Evolutionary conservation across 2,329 filamentous ascomycete species (phyloP), one percentile per base, ranked within the genome.

Genomic region (Periconia sp.): DNA sequence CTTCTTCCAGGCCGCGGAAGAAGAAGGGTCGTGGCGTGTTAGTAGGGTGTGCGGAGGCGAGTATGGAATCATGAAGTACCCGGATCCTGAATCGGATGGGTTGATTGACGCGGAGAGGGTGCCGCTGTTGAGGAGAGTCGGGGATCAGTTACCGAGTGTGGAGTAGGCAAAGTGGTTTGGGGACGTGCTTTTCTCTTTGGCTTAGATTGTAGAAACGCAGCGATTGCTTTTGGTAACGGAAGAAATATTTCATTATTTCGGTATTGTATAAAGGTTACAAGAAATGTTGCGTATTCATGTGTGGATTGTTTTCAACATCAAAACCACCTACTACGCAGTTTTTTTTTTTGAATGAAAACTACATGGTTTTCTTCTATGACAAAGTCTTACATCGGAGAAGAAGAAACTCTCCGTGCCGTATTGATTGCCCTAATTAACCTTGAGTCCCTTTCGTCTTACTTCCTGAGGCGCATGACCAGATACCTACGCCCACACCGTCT

Each of bases 1-100:
- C 49, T 85, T 85, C 69, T 86, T 85, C 61, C 73, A 76, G 48
- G 77, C 79, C 53, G 83, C 83, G 2, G 73, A 70, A 43, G 74
- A 83, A 44, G 75, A 76, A 2, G 76, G 76, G 3, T 80, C 72
- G 3, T 87, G 84, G 83, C 69, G 74, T 27, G 83, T 86, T 1
- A 65, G 62, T 20, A 81, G 78, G 55, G 79, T 86, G 7, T 72
- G 77, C 37, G 76, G 77, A 1, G 84, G 84, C 2, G 80, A 79
- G 57, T 86, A 70, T 59, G 71, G 65, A 47, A 74, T 70, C 50
- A 69, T 81, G 73, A 73, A 74, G 27, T 80, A 79, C 57, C 62
- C 65, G 17, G 63, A 72, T 51, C 65, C 65, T 1, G 66, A 73
- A 23, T 56, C 68, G 6, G 66, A 68, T 3, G 63, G 54, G 14